phyloP scores from a whole-genome alignment of 192 early-diverging fungal genomes.

The Spizellomyces punctatus region DNA sequence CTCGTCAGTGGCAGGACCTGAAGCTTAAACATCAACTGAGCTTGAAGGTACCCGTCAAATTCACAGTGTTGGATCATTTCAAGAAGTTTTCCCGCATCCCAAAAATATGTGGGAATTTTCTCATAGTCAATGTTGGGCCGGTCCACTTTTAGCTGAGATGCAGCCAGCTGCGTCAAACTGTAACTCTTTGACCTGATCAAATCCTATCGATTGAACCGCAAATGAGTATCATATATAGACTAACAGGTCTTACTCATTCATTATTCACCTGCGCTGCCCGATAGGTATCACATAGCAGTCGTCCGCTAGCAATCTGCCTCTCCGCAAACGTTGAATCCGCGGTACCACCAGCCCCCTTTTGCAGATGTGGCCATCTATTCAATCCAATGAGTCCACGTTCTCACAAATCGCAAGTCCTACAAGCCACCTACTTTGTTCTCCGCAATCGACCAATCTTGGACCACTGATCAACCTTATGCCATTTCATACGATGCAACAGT shows the following conservation, averaged over 20 bases:
- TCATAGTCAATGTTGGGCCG: slow-evolving; percentile 87
- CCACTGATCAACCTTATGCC: slow-evolving; percentile 78
- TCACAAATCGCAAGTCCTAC: slow-evolving; percentile 8
- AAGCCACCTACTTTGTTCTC: slow-evolving; percentile 57
- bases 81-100: slow-evolving; percentile 56
- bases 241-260: slow-evolving; percentile 35
- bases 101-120: slow-evolving; percentile 73
- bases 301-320: slow-evolving; percentile 76
- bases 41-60: slow-evolving; percentile 79
- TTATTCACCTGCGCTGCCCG: slow-evolving; percentile 57
- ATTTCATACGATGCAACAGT: slow-evolving; percentile 90
- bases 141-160: slow-evolving; percentile 72
- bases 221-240: no score
- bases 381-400: slow-evolving; percentile 4
- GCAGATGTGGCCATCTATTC: slow-evolving; percentile 81
- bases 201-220: slow-evolving; percentile 44
- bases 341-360: slow-evolving; percentile 76
- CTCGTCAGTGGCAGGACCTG: slow-evolving; percentile 89
- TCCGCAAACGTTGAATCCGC: slow-evolving; percentile 78
- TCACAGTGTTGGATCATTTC: slow-evolving; percentile 78
- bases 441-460: slow-evolving; percentile 84
- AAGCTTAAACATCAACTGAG: slow-evolving; percentile 84
- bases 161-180: slow-evolving; percentile 75
- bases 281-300: slow-evolving; percentile 94
- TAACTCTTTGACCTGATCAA: slow-evolving; percentile 84